phyloP scores from a whole-genome alignment of 371 early-diverging fungal genomes.

The Furculomyces boomerangus region DNA sequence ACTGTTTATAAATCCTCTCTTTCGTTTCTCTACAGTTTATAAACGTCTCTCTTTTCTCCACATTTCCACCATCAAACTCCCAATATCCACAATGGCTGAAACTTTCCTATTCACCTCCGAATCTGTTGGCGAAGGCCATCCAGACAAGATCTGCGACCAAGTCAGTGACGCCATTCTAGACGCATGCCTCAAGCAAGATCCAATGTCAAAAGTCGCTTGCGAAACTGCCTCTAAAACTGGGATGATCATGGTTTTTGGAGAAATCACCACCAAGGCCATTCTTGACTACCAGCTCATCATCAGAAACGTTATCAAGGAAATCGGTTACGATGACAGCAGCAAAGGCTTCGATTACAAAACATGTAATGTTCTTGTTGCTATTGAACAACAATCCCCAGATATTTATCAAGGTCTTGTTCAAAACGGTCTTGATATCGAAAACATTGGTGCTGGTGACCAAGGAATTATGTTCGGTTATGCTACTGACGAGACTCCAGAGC shows the following conservation, averaged over 20 bases:
- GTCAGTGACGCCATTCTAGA: conserved; percentile 97
- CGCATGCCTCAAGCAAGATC: conserved; percentile 91
- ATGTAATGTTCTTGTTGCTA: conserved; percentile 95
- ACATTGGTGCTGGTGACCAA: conserved; percentile 98
- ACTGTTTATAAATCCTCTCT: no score
- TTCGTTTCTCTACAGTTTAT: no score
- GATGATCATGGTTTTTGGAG: conserved; percentile 99
- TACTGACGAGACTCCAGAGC: conserved; percentile 97
- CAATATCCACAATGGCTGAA: background rate
- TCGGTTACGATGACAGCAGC: conserved; percentile 92
- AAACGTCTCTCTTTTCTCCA: no score
- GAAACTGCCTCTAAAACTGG: conserved; percentile 99
- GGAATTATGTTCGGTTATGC: conserved; percentile 96
- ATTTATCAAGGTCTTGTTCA: conserved; percentile 92
- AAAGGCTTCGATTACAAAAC: conserved; percentile 99
- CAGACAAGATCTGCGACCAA: conserved; percentile 99
- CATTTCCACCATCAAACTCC: no score
- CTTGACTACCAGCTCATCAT: conserved; percentile 97
- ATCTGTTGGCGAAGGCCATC: conserved; percentile 99
- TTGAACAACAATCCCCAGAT: conserved; percentile 98
- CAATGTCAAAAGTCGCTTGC: conserved; percentile 96
- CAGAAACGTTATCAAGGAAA: conserved; percentile 91
- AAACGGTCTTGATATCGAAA: conserved; percentile 74
- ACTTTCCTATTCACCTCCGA: conserved; percentile 98
- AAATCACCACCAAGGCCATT: conserved; percentile 94